These are phyloP conservation scores for Camelina neglecta DNA, from an alignment of 345 rosid genomes.

Conservation along the genomic window DNA sequence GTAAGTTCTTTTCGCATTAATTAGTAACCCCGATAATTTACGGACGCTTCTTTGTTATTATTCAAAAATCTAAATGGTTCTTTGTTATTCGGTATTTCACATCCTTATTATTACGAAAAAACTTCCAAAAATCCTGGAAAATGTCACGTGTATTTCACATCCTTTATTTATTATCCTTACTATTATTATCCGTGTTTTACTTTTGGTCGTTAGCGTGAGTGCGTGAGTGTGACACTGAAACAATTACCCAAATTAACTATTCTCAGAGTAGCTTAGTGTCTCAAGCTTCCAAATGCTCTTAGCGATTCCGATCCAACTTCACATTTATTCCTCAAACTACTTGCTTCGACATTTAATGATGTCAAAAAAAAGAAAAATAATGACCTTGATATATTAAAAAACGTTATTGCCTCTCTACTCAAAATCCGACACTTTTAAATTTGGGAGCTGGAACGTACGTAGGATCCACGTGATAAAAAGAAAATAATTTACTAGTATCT, in stretches of 20 bases:
- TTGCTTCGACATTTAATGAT: constrained; percentile 6
- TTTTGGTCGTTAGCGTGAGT: constrained; percentile 7
- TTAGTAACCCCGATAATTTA: background rate
- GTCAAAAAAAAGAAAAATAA: background rate
- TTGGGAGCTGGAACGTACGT: constrained; percentile 33
- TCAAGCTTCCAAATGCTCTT: background rate
- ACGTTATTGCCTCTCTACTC: background rate
- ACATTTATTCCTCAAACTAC: background rate
- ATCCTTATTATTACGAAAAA: background rate
- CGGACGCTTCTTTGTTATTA: background rate
- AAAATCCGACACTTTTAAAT: constrained; percentile 15
- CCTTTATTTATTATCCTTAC: constrained; percentile 5
- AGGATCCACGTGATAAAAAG: constrained; percentile 43
- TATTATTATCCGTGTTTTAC: constrained; percentile 2
- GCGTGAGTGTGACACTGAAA: background rate
- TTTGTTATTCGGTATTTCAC: background rate
- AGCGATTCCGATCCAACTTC: constrained; percentile 5
- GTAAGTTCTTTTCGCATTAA: background rate
- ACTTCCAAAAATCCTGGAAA: constrained; percentile 37
- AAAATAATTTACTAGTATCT: constrained; percentile 22
- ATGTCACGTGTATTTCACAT: constrained; percentile 26
- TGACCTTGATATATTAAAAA: background rate
- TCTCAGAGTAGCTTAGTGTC: constrained; percentile 7
- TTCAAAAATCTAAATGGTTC: background rate
- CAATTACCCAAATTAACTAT: constrained; percentile 1